Evolutionary conservation across 1,139 yeast genomes (phyloP).

Genomic region (Pichia cactophila): DNA sequence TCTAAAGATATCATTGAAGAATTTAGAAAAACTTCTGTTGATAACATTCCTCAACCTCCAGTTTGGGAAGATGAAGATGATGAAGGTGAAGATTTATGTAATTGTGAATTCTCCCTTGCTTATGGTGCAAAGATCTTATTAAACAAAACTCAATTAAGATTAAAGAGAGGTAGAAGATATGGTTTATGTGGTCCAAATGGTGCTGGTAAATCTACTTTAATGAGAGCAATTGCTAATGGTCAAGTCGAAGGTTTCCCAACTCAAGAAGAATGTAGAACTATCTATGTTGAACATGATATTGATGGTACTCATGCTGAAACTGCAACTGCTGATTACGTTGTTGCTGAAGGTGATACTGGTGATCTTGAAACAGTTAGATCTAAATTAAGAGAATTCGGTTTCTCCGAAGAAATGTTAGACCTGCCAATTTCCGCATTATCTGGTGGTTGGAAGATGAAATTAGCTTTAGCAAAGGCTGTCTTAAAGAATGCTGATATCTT

Average conservation of each 20-base stretch:
- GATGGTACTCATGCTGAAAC: slow-evolving; percentile 98
- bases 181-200: slow-evolving; percentile 99
- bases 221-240: slow-evolving; percentile 99
- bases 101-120: slow-evolving; percentile 99
- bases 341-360: slow-evolving; percentile 47
- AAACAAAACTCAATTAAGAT: slow-evolving; percentile 98
- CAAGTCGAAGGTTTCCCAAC: slow-evolving; percentile 99
- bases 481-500: slow-evolving; percentile 97
- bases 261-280: slow-evolving; percentile 97
- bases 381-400: slow-evolving; percentile 81
- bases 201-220: slow-evolving; percentile 99
- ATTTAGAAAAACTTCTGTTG: slow-evolving; percentile 93
- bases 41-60: slow-evolving; percentile 96
- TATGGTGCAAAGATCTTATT: slow-evolving; percentile 99
- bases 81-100: slow-evolving; percentile 99
- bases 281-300: slow-evolving; percentile 98
- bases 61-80: slow-evolving; percentile 97
- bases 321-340: slow-evolving; percentile 84
- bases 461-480: slow-evolving; percentile 98
- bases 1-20: slow-evolving; percentile 88
- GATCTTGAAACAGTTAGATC: slow-evolving; percentile 60
- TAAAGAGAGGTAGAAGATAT: slow-evolving; percentile 98
- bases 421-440: slow-evolving; percentile 95
- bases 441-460: slow-evolving; percentile 99
- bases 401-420: slow-evolving; percentile 82